Evolutionary conservation across 2,329 filamentous ascomycete genomes (phyloP), one percentile per base, ranked within the genome.

Genomic region (Alternaria sp.): DNA sequence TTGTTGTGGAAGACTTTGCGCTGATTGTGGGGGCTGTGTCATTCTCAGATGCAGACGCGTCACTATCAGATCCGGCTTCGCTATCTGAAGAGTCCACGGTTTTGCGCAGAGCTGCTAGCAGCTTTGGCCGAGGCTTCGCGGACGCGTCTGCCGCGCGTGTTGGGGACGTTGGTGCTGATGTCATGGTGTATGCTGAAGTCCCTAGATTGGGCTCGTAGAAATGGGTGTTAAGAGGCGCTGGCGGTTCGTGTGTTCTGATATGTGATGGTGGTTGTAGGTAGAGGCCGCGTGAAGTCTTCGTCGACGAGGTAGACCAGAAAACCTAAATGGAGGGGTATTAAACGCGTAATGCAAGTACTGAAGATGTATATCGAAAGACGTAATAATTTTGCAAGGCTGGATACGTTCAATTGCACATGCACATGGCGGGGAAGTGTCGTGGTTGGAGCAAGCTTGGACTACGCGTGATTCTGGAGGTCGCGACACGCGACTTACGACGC

Each of bases 81-180:
- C 86, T 84, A 54, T 81, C 78, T 28, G 84, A 73, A 25, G 70
- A 71, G 49, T 57, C 63, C 8, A 64, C 47, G 15, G 65, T 63
- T 52, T 68, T 70, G 43, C 70, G 69, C 9, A 74, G 59, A 47
- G 70, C 72, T 65, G 69, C 67, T 44, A 74, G 50, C 10, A 74
- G 63, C 52, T 66, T 69, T 21, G 57, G 54, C 26, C 69, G 72
- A 61, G 71, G 63, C 47, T 65, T 70, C 5, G 47, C 21, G n/a
- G 68, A 66, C 68, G 68, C 68, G 65, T 68, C 65, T 17, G n/a
- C 36, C 21, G 56, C 62, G 57, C 59, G 63, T 60, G 36, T 26
- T 21, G 57, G 28, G 23, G 65, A 51, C 13, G 30, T 28, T 15
- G 21, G 19, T 23, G 46, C 36, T 13, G 54, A 32, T 45, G 32